Evolutionary conservation across 495 filamentous ascomycete species (phyloP).

Genomic region (Aspergillus avenaceus): DNA sequence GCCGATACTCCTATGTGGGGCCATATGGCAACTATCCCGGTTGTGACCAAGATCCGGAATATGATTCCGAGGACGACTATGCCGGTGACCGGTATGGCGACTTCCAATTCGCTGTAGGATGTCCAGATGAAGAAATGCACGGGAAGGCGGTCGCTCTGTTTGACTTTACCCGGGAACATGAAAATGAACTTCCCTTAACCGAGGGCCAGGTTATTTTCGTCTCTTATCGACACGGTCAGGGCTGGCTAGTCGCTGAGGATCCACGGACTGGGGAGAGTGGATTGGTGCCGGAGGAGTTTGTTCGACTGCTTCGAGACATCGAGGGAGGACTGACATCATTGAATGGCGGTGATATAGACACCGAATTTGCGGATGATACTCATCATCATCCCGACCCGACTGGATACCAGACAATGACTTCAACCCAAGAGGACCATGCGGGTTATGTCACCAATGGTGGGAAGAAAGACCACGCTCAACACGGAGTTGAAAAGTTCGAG

Average conservation of each 20-base stretch:
- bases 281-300: slow-evolving; percentile 94
- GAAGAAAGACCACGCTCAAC: background rate
- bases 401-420: slow-evolving; percentile 27
- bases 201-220: slow-evolving; percentile 98
- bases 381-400: slow-evolving; percentile 25
- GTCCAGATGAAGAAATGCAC: slow-evolving; percentile 95
- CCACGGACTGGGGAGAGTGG: slow-evolving; percentile 87
- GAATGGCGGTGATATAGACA: slow-evolving; percentile 35
- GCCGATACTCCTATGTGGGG: slow-evolving; percentile 49
- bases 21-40: slow-evolving; percentile 52
- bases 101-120: slow-evolving; percentile 93
- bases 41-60: slow-evolving; percentile 45
- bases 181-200: slow-evolving; percentile 87
- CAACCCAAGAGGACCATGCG: slow-evolving; percentile 22
- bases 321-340: slow-evolving; percentile 59
- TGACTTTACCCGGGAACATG: slow-evolving; percentile 91
- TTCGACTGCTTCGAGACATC: slow-evolving; percentile 87
- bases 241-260: slow-evolving; percentile 95
- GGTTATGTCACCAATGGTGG: slow-evolving; percentile 12
- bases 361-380: slow-evolving; percentile 22
- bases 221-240: slow-evolving; percentile 90
- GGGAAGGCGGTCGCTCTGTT: slow-evolving; percentile 94
- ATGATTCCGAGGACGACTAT: slow-evolving; percentile 59
- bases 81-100: slow-evolving; percentile 68
- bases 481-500: background rate